Evolutionary conservation across 345 rosid genomes (phyloP).

Genomic region (rapeseed (Brassica napus)): DNA sequence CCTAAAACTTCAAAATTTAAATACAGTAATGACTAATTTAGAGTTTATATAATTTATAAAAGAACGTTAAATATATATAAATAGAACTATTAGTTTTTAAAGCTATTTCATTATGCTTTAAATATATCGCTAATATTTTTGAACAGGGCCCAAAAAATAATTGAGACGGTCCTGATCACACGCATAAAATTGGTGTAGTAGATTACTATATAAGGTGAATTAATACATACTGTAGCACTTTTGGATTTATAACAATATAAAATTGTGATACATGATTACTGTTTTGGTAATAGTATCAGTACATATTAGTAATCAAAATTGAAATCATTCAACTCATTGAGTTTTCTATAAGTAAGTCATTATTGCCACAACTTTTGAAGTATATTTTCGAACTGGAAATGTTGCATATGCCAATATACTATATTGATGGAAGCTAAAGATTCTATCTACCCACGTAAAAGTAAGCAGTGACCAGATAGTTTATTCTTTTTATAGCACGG

Average conservation of each 20-base stretch:
- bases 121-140: too few relatives aligned
- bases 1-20: too few relatives aligned
- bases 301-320: slow-evolving; percentile 3
- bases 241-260: not conserved
- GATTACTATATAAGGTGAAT: not conserved
- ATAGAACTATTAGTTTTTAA: too few relatives aligned
- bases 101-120: too few relatives aligned
- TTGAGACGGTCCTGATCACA: too few relatives aligned
- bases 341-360: slow-evolving; percentile 3
- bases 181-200: too few relatives aligned
- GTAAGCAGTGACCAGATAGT: not conserved
- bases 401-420: not conserved
- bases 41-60: too few relatives aligned
- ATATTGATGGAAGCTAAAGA: not conserved
- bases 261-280: not conserved
- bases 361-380: slow-evolving; percentile 15
- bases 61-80: too few relatives aligned
- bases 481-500: not conserved
- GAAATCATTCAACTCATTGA: slow-evolving; percentile 3
- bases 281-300: not conserved
- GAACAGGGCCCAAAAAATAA: too few relatives aligned
- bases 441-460: not conserved
- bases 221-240: not conserved
- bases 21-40: too few relatives aligned
- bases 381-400: not conserved